These are phyloP conservation scores for Chlamydomonas applanata DNA, from an alignment of 139 green algal species.

Conservation along the genomic window DNA sequence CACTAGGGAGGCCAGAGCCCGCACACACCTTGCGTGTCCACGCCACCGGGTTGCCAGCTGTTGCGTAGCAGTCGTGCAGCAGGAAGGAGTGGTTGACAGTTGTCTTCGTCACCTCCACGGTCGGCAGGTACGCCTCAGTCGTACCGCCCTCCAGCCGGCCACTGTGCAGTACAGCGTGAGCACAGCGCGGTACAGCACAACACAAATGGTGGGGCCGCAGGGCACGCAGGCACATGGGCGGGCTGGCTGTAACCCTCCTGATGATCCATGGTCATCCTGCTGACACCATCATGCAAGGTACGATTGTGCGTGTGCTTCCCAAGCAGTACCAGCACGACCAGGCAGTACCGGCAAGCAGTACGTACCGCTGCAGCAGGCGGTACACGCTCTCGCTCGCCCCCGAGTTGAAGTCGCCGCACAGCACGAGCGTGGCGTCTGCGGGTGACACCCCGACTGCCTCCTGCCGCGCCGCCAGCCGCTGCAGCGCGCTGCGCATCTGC, in stretches of 20 bases:
- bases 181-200: too few relatives aligned
- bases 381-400: constrained; percentile 31
- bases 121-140: constrained; percentile 46
- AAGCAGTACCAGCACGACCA: too few relatives aligned
- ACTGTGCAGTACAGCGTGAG: background rate
- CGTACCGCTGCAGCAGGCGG: constrained; percentile 36
- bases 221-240: background rate
- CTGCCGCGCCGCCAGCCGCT: constrained; percentile 42
- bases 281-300: too few relatives aligned
- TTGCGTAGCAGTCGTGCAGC: constrained; percentile 28
- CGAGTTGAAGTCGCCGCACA: constrained; percentile 58
- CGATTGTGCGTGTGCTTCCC: too few relatives aligned
- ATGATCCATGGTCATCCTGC: too few relatives aligned
- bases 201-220: background rate
- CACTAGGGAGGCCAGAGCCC: too few relatives aligned
- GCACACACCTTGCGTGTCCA: too few relatives aligned
- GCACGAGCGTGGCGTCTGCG: constrained; percentile 22
- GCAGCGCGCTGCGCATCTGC: constrained; percentile 37
- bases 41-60: too few relatives aligned
- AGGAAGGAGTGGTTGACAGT: constrained; percentile 45
- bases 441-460: background rate
- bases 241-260: too few relatives aligned
- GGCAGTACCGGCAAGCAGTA: too few relatives aligned
- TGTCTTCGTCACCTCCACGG: constrained; percentile 24
- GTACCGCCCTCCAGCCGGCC: constrained; percentile 48